Percentiles rank a stretch among this genome's conserved stretches.
Conservation (phyloP, 352 stramenopile species). For the Globisporangium iwayamae region DNA sequence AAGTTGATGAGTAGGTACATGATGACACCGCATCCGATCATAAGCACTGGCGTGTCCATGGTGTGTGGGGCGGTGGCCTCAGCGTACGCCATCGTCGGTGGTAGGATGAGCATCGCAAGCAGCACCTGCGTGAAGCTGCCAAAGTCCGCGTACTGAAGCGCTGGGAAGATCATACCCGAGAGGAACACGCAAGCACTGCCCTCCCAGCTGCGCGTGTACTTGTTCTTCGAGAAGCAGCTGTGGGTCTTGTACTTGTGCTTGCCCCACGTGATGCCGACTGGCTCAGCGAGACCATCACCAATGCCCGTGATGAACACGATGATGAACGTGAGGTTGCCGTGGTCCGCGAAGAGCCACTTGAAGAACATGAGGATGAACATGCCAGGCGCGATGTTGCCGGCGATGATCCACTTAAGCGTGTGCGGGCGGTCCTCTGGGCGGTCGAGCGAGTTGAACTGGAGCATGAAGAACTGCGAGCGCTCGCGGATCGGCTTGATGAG, state of each 20-base stretch:
- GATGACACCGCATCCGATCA: slow-evolving; percentile 72
- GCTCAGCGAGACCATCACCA: slow-evolving; percentile 70
- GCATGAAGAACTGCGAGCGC: slow-evolving; percentile 81
- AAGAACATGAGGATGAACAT: slow-evolving; percentile 84
- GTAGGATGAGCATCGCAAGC: slow-evolving; percentile 72
- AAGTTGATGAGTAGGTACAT: slow-evolving; percentile 59
- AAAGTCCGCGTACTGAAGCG: slow-evolving; percentile 66
- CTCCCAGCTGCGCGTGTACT: slow-evolving; percentile 84
- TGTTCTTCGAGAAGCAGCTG: slow-evolving; percentile 78
- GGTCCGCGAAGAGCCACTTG: slow-evolving; percentile 75
- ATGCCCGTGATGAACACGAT: slow-evolving; percentile 84
- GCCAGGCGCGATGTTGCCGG: slow-evolving; percentile 56
- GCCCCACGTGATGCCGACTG: slow-evolving; percentile 75
- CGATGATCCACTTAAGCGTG: slow-evolving; percentile 86
- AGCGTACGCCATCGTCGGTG: slow-evolving; percentile 79
- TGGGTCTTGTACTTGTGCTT: slow-evolving; percentile 86
- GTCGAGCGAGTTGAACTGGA: slow-evolving; percentile 88
- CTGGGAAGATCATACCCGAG: slow-evolving; percentile 63
- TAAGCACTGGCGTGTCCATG: slow-evolving; percentile 83
- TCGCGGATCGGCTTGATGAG: slow-evolving; percentile 85
- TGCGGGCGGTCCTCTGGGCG: slow-evolving; percentile 78
- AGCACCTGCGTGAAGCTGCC: slow-evolving; percentile 75
- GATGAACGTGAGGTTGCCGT: slow-evolving; percentile 61
- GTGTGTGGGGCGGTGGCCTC: slow-evolving; percentile 80
- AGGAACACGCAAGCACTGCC: slow-evolving; percentile 78